Conservation (phyloP, 768 basidiomycete species). For the Amanita phalloides region DNA sequence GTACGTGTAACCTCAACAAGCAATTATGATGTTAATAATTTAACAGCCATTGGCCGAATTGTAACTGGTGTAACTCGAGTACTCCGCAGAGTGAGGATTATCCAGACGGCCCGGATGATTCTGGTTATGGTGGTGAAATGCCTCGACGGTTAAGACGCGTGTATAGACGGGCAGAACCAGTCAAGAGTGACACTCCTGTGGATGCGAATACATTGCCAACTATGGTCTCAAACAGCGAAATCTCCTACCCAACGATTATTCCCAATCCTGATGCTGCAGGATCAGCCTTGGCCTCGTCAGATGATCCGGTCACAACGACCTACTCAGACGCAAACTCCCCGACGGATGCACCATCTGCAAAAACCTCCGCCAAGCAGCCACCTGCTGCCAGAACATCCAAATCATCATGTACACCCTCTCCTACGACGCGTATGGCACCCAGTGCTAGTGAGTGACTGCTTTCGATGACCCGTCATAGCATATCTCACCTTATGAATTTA, state of each 20-base stretch:
- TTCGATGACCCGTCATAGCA: slow-evolving; percentile 10
- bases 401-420: slow-evolving; percentile 38
- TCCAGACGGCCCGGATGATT: neutral
- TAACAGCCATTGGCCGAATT: slow-evolving; percentile 52
- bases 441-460: slow-evolving; percentile 36
- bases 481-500: slow-evolving; percentile 11
- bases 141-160: neutral
- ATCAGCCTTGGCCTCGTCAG: neutral
- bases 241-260: neutral
- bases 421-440: slow-evolving; percentile 35
- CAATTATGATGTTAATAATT: neutral
- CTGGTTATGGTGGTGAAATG: neutral
- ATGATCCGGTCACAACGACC: neutral
- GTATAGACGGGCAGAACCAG: slow-evolving; percentile 20
- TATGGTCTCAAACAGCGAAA: neutral
- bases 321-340: slow-evolving; percentile 6
- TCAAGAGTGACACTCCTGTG: neutral
- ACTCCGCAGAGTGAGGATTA: neutral
- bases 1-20: slow-evolving; percentile 23
- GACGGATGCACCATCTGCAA: slow-evolving; percentile 16
- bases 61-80: slow-evolving; percentile 14
- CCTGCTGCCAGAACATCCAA: slow-evolving; percentile 19
- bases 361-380: slow-evolving; percentile 22
- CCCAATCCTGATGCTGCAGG: neutral
- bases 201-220: neutral